A percentile compares a stretch with the other conserved stretches of the same genome.
Evolutionary conservation across 441 rosid genomes (phyloP).

Genomic region (Dalechampia spathulata): DNA sequence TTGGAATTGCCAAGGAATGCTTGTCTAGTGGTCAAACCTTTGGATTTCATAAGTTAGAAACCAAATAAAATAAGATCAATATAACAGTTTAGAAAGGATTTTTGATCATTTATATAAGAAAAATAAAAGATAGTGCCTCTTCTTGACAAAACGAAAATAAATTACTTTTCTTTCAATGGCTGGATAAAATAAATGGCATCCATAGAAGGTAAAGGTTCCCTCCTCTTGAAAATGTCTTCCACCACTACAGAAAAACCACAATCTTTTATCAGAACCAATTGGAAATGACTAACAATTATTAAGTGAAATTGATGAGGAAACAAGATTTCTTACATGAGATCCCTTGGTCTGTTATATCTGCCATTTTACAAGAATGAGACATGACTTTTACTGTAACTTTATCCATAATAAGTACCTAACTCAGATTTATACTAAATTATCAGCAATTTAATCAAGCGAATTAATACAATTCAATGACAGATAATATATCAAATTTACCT

Average conservation of each 20-base stretch:
- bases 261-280: constrained; percentile 7
- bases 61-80: not conserved
- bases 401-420: constrained; percentile 91
- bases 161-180: constrained; percentile 84
- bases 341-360: constrained; percentile 95
- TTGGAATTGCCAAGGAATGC: no score
- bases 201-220: constrained; percentile 86
- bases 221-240: constrained; percentile 73
- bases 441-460: no score
- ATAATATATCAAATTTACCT: constrained; percentile 31
- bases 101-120: no score
- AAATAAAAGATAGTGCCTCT: no score
- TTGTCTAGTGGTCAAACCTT: no score
- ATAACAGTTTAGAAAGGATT: no score
- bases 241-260: constrained; percentile 54
- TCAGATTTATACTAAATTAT: no score
- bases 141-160: constrained; percentile 1
- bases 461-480: no score
- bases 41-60: no score
- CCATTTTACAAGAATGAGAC: constrained; percentile 92
- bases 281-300: not conserved
- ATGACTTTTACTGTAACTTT: constrained; percentile 88
- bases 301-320: not conserved
- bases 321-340: constrained; percentile 55
- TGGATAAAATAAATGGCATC: constrained; percentile 94